Base-by-base conservation (phyloP, 2,329 filamentous ascomycete species). In the Orbilia brochopaga region DNA sequence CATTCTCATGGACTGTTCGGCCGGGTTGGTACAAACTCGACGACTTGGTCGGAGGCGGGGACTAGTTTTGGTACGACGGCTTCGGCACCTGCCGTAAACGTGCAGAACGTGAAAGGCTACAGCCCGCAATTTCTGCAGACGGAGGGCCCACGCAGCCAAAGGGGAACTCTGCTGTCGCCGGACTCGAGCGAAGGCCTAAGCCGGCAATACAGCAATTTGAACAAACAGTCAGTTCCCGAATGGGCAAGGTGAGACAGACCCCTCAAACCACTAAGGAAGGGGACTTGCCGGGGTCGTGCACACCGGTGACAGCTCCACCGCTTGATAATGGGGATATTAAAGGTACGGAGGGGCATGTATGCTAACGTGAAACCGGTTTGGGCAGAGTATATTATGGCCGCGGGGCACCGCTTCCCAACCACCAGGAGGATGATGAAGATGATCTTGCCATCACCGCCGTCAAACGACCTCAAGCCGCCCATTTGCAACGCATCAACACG, bases 181-280 rank as follows among this genome's bases (percentile, higher is more conserved):
- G 66, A 64, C 19, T 64, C 60, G 40, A 63, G 54, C 35, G 37
- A 24, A 48, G 67, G 35, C 37, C 42, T 65, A 72, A 72, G 46
- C 50, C 40, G 67, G 54, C 50, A 72, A 53, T 60, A 54, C 37
- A 72, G 60, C 55, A 65, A 65, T 65, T 72, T 60, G 32, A 65
- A 72, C 60, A 51, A 55, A 35, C 67, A 60, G 27, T n/a, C 58
- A 44, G 67, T 72, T 72, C 67, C 67, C 67, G 67, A 72, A 53
- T 72, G 67, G 67, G 67, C 67, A 52, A 72, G 67, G 67, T 72
- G 67, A 72, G 67, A 72, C 67, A 72, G 53, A 63, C 46, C 66
- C 65, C 19, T 64, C 60, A 51, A 44, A 60, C 46, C 66, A 54
- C 19, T 64, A 55, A 51, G 24, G 55, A 64, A 32, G 15, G 51